phyloP scores from a whole-genome alignment of 1,284 basidiomycete species.

The Ganoderma lingzhi region DNA sequence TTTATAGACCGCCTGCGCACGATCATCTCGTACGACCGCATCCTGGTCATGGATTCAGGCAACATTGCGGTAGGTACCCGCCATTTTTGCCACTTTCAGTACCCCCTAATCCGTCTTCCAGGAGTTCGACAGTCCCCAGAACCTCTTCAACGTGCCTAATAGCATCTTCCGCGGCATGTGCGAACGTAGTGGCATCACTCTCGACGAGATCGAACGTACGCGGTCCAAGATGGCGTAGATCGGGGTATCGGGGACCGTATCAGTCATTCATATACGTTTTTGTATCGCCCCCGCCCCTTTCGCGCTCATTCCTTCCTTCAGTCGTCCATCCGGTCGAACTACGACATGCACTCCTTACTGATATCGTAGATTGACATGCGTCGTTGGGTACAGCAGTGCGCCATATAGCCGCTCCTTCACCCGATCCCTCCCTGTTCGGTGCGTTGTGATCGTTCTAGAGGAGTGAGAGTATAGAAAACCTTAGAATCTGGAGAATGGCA shows the following conservation, averaged over 20 bases:
- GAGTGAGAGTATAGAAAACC: background rate
- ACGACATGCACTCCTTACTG: background rate
- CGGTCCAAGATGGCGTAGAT: conserved; percentile 21
- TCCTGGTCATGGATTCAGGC: conserved; percentile 78
- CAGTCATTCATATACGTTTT: background rate
- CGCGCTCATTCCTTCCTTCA: background rate
- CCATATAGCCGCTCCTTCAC: background rate
- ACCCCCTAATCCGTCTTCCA: conserved; percentile 34
- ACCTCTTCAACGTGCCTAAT: conserved; percentile 58
- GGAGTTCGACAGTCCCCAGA: conserved; percentile 77
- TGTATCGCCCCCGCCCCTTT: background rate
- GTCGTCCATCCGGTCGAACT: background rate
- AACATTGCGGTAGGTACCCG: conserved; percentile 59
- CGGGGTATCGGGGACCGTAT: background rate
- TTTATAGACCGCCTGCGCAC: conserved; percentile 72
- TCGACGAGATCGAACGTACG: conserved; percentile 56
- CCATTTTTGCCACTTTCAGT: background rate
- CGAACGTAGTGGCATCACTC: conserved; percentile 62
- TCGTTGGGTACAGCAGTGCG: background rate
- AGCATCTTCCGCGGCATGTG: conserved; percentile 78
- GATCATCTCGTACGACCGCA: conserved; percentile 83
- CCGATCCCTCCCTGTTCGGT: background rate
- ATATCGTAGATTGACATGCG: background rate
- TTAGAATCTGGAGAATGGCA: background rate
- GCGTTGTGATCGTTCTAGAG: background rate